These are phyloP conservation scores for Podospora didyma DNA, from an alignment of 495 filamentous ascomycete genomes.

Conservation along the genomic window DNA sequence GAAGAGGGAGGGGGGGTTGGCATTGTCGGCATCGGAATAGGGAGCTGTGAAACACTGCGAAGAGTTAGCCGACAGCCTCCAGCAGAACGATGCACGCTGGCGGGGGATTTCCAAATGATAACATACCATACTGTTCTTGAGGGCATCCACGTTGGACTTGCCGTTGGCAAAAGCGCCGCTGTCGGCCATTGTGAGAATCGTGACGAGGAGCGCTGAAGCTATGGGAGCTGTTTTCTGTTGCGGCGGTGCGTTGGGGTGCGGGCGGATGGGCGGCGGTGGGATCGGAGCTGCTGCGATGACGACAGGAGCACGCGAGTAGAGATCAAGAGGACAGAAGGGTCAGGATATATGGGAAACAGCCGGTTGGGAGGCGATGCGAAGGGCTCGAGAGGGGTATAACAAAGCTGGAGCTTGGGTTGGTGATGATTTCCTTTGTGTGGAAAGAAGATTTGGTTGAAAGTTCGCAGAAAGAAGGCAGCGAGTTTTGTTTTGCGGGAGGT, in stretches of 20 bases:
- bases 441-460: neutral
- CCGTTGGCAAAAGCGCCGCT: constrained; percentile 20
- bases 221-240: neutral
- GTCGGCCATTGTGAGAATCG: constrained; percentile 30
- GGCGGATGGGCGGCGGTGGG: neutral
- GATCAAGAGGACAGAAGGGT: neutral
- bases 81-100: too few species aligned
- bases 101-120: too few species aligned
- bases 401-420: neutral
- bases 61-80: constrained; percentile 29
- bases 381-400: neutral
- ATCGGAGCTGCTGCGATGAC: constrained; percentile 4
- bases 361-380: neutral
- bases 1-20: neutral
- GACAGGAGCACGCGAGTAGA: neutral
- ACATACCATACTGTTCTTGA: constrained; percentile 49
- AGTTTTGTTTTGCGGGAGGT: constrained; percentile 4
- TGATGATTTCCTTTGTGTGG: neutral
- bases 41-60: constrained; percentile 28
- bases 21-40: constrained; percentile 5
- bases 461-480: neutral
- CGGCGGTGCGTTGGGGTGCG: neutral
- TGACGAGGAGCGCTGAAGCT: constrained; percentile 9
- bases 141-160: constrained; percentile 27
- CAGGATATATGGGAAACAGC: neutral